A percentile compares a stretch with the other conserved stretches of the same genome.
Conservation (phyloP, 805 yeast species). For the Metschnikowia dekortorum region DNA sequence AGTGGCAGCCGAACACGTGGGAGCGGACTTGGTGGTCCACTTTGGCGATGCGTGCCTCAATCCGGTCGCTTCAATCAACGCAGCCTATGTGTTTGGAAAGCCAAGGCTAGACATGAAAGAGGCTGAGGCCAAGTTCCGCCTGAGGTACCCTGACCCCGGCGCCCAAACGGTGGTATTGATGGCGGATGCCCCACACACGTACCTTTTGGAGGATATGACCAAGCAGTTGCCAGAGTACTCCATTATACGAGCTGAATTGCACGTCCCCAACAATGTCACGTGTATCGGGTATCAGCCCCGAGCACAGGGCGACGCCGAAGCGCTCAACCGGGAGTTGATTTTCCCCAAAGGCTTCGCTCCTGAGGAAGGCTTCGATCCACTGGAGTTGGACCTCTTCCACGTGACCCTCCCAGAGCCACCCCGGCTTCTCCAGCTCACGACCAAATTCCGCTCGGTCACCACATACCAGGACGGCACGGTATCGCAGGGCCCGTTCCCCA, state of each 20-base stretch:
- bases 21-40: conserved; percentile 81
- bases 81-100: conserved; percentile 74
- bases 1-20: conserved; percentile 91
- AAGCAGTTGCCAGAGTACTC: conserved; percentile 23
- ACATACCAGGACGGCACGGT: conserved; percentile 43
- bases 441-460: conserved; percentile 56
- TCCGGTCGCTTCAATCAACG: conserved; percentile 67
- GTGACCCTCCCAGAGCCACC: conserved; percentile 75
- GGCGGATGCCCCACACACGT: conserved; percentile 70
- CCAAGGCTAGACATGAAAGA: conserved; percentile 48
- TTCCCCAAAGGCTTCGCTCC: not conserved
- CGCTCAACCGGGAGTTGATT: conserved; percentile 16
- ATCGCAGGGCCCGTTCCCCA: conserved; percentile 64
- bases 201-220: conserved; percentile 40
- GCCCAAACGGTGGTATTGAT: conserved; percentile 53
- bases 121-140: conserved; percentile 38
- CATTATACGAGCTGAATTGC: conserved; percentile 31
- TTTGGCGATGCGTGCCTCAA: conserved; percentile 94
- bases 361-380: conserved; percentile 18
- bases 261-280: conserved; percentile 26
- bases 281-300: conserved; percentile 38
- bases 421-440: conserved; percentile 66
- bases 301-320: not conserved
- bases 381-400: conserved; percentile 61
- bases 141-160: conserved; percentile 32